These are phyloP conservation scores for Fraxinus greggii DNA, from an alignment of 305 asterid genomes.

Conservation along the genomic window DNA sequence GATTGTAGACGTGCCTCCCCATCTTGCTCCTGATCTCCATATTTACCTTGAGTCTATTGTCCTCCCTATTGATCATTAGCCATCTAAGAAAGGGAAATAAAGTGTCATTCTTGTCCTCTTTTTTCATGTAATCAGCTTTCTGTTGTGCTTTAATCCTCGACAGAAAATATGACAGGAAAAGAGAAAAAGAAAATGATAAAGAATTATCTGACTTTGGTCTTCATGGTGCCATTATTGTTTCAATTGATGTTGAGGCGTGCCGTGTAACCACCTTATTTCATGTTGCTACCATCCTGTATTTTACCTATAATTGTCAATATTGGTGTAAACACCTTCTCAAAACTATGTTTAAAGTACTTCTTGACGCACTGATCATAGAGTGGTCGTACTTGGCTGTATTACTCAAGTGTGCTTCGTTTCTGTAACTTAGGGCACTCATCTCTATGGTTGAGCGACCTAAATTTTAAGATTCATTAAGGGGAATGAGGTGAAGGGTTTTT, in stretches of 20 bases:
- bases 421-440: background rate
- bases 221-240: background rate
- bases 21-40: background rate
- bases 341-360: background rate
- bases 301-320: background rate
- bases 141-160: background rate
- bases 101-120: background rate
- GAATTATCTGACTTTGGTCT: background rate
- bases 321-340: background rate
- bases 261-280: background rate
- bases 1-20: background rate
- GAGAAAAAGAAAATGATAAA: background rate
- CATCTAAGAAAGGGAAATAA: background rate
- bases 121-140: background rate
- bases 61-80: background rate
- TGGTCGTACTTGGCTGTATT: background rate
- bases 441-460: background rate
- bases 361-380: background rate
- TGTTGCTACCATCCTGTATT: background rate
- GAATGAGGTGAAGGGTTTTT: conserved; percentile 2
- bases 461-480: background rate
- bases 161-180: background rate
- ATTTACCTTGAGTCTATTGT: background rate
- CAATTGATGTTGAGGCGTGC: background rate
- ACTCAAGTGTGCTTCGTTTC: background rate